These are phyloP conservation scores for Chlorella sp. DNA, from an alignment of 139 green algal genomes.

Conservation along the genomic window DNA sequence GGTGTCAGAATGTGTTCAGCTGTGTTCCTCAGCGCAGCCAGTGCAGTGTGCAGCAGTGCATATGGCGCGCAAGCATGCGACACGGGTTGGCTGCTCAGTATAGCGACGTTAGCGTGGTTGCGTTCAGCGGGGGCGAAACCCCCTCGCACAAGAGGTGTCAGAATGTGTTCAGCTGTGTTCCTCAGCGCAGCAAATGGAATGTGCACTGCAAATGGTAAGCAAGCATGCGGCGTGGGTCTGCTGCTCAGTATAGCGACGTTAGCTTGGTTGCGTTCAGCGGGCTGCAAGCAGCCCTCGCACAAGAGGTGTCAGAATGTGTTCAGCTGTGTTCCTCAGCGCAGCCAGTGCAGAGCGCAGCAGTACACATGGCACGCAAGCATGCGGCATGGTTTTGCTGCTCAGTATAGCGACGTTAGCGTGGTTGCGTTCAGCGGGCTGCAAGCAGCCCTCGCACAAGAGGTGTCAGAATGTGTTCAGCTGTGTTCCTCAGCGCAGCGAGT, in stretches of 20 bases:
- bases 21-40: constrained; percentile 30
- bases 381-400: background rate
- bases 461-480: constrained; percentile 53
- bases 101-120: constrained; percentile 18
- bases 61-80: background rate
- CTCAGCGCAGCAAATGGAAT: background rate
- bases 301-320: constrained; percentile 58
- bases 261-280: constrained; percentile 39
- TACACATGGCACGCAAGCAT: background rate
- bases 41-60: background rate
- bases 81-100: constrained; percentile 6
- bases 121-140: constrained; percentile 31
- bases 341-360: background rate
- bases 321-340: constrained; percentile 36
- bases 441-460: constrained; percentile 46
- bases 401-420: constrained; percentile 19
- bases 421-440: constrained; percentile 37
- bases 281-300: constrained; percentile 28
- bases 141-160: constrained; percentile 56
- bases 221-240: background rate
- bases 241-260: constrained; percentile 30
- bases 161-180: constrained; percentile 48
- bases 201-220: background rate
- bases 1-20: constrained; percentile 52
- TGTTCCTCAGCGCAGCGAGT: constrained; percentile 13